Evolutionary conservation across 2,329 filamentous ascomycete species (phyloP).

Genomic region (Talaromyces sp.): DNA sequence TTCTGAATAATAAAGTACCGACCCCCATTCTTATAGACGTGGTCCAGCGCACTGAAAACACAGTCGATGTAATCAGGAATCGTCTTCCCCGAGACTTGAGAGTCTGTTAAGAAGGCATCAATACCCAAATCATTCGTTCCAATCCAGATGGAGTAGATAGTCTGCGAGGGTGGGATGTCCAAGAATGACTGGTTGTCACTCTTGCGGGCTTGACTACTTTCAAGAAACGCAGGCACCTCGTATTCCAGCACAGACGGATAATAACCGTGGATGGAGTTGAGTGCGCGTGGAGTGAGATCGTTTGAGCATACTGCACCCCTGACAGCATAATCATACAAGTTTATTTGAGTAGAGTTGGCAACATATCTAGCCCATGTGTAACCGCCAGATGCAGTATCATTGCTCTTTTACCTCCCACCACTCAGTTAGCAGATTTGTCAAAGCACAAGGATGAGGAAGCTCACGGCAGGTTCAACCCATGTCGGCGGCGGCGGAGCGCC

Average conservation of each 20-base stretch:
- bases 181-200: conserved; percentile 25
- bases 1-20: conserved; percentile 70
- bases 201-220: conserved; percentile 19
- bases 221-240: conserved; percentile 45
- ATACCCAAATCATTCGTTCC: conserved; percentile 74
- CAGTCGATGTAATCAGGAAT: conserved; percentile 64
- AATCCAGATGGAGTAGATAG: conserved; percentile 73
- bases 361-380: conserved; percentile 66
- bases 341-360: conserved; percentile 49
- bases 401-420: conserved; percentile 25
- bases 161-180: conserved; percentile 49
- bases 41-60: conserved; percentile 58
- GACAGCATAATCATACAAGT: conserved; percentile 64
- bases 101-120: conserved; percentile 61
- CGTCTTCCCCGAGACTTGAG: conserved; percentile 54
- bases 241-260: conserved; percentile 62
- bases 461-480: conserved; percentile 44
- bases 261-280: conserved; percentile 45
- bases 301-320: conserved; percentile 69
- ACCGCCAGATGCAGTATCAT: conserved; percentile 59
- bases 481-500: conserved; percentile 60
- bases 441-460: neutral
- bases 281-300: conserved; percentile 55
- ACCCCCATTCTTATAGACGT: conserved; percentile 60
- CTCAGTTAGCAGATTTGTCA: neutral